Conservation (phyloP, 1,284 basidiomycete species). For the Mycena citricolor region DNA sequence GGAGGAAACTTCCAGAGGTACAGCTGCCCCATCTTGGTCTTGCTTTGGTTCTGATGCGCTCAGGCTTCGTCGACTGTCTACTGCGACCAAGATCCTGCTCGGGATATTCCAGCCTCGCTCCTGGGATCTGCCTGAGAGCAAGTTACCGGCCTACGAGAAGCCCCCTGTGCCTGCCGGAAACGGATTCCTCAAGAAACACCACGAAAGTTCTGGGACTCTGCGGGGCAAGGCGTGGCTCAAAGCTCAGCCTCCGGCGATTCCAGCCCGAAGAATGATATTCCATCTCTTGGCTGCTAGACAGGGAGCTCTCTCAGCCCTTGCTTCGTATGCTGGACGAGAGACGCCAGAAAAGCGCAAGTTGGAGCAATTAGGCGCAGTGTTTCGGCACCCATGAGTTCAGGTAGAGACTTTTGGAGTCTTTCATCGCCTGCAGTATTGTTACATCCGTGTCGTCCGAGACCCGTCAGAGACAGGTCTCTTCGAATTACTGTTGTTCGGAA, state of each 20-base stretch:
- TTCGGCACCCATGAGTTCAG: too few species aligned
- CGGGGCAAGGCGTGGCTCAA: slow-evolving; percentile 17
- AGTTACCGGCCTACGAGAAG: slow-evolving; percentile 33
- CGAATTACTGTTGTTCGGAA: too few species aligned
- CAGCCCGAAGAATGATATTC: slow-evolving; percentile 13
- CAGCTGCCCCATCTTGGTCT: slow-evolving; percentile 15
- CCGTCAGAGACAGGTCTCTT: too few species aligned
- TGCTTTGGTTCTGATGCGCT: slow-evolving; percentile 8
- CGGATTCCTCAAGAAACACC: slow-evolving; percentile 35
- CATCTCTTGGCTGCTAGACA: slow-evolving; percentile 17
- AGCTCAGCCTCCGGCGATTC: slow-evolving; percentile 13
- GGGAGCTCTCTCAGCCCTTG: background rate
- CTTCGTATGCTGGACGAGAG: too few species aligned
- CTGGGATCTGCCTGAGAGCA: slow-evolving; percentile 19
- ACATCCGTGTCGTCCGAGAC: too few species aligned
- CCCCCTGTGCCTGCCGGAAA: slow-evolving; percentile 39
- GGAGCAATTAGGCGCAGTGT: too few species aligned
- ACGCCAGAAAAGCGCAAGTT: too few species aligned
- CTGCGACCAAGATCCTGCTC: slow-evolving; percentile 37
- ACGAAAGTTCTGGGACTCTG: slow-evolving; percentile 4
- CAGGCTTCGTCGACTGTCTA: slow-evolving; percentile 35
- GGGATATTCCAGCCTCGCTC: slow-evolving; percentile 29
- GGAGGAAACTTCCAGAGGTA: slow-evolving; percentile 40
- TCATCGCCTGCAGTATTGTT: too few species aligned
- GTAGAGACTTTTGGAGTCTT: too few species aligned